These are phyloP conservation scores for Pichia sp. DNA, from an alignment of 1,139 yeast species.

Conservation along the genomic window DNA sequence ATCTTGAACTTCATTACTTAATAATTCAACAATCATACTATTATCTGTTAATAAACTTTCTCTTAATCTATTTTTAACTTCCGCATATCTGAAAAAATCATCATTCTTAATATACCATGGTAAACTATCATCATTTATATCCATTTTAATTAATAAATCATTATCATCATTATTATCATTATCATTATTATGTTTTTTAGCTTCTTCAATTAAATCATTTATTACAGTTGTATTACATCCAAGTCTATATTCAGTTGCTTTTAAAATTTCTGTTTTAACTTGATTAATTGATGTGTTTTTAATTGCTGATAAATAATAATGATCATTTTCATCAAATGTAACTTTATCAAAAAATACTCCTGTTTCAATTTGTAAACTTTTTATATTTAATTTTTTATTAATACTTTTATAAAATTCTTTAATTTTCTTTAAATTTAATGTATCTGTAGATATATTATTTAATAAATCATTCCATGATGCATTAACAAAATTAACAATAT, in stretches of 20 bases:
- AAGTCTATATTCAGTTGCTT: conserved; percentile 25
- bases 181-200: not conserved
- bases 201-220: conserved; percentile 9
- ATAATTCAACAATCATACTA: conserved; percentile 10
- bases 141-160: conserved; percentile 11
- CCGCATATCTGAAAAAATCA: conserved; percentile 19
- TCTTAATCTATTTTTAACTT: conserved; percentile 13
- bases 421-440: conserved; percentile 20
- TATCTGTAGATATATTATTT: conserved; percentile 20
- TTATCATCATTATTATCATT: not conserved
- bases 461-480: conserved; percentile 29
- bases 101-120: conserved; percentile 27
- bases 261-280: conserved; percentile 25
- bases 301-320: conserved; percentile 26
- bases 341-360: conserved; percentile 29
- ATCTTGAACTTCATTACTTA: conserved; percentile 18
- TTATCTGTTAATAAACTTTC: conserved; percentile 12
- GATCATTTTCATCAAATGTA: conserved; percentile 14
- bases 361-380: conserved; percentile 20
- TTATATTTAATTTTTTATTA: conserved; percentile 20
- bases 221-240: conserved; percentile 17
- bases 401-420: conserved; percentile 15
- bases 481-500: conserved; percentile 27
- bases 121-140: conserved; percentile 20
- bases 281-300: conserved; percentile 19